A percentile compares a stretch with the other conserved stretches of the same genome.
These are phyloP conservation scores for Eugenia klotzschiana DNA, from an alignment of 441 rosid species.

Conservation along the genomic window DNA sequence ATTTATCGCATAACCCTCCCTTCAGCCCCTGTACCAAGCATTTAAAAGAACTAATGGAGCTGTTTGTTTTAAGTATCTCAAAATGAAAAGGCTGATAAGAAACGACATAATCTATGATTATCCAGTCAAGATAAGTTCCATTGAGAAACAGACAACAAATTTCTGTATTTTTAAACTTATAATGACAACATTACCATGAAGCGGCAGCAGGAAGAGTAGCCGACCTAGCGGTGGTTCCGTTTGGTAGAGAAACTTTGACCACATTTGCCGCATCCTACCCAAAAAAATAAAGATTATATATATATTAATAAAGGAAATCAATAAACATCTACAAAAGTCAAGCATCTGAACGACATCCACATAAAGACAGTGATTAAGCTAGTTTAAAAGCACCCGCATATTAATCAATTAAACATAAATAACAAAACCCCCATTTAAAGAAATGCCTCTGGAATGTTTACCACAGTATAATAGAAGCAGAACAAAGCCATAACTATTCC, in stretches of 20 bases:
- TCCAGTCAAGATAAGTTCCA: not conserved
- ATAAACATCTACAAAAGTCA: not conserved
- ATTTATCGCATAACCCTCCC: not conserved
- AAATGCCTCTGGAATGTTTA: not conserved
- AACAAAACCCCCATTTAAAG: not conserved
- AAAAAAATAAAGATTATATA: not conserved
- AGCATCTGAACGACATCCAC: not conserved
- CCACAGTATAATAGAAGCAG: not conserved
- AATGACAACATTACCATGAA: constrained; percentile 45
- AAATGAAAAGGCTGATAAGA: not conserved
- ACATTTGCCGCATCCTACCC: constrained; percentile 28
- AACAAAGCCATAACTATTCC: not conserved
- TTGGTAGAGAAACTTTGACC: constrained; percentile 61
- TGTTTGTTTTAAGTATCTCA: not conserved
- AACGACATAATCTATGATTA: not conserved
- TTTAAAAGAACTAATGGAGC: not conserved
- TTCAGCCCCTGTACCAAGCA: constrained; percentile 7
- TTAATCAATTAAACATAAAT: not conserved
- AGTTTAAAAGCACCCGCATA: not conserved
- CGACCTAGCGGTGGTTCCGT: constrained; percentile 51
- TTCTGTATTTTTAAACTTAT: not conserved
- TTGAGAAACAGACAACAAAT: not conserved
- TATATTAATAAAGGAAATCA: not conserved
- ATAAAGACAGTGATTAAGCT: not conserved
- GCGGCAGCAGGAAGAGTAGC: constrained; percentile 79